Percentiles rank a stretch among this genome's conserved stretches.
Evolutionary conservation across 176 grass and related monocot genomes (phyloP).

Genomic region (Dendrocalamus sinicus): DNA sequence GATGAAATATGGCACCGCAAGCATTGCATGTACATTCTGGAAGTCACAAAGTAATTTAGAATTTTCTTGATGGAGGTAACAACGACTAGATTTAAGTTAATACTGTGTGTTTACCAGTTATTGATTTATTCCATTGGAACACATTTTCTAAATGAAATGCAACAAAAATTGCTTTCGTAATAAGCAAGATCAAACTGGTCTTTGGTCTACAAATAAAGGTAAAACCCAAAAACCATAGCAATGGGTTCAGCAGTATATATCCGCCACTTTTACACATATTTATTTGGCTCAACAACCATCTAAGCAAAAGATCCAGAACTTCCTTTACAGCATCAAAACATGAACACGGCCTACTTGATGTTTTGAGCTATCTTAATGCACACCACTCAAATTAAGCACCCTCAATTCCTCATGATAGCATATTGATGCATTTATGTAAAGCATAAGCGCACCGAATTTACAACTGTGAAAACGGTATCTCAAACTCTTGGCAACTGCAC

Average conservation of each 20-base stretch:
- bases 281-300: background rate
- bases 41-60: background rate
- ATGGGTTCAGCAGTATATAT: background rate
- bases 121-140: background rate
- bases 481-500: background rate
- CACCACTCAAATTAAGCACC: background rate
- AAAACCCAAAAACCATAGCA: background rate
- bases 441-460: background rate
- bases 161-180: background rate
- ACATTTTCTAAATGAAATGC: background rate
- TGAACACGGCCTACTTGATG: background rate
- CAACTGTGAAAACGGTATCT: background rate
- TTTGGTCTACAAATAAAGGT: background rate
- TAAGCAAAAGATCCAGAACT: constrained; percentile 10
- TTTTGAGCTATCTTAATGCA: background rate
- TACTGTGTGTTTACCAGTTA: background rate
- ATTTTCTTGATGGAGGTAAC: background rate
- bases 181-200: background rate
- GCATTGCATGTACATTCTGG: background rate
- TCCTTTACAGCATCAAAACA: background rate
- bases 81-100: background rate
- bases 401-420: constrained; percentile 7
- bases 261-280: background rate
- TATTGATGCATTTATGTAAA: background rate
- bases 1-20: constrained; percentile 9